phyloP scores from a whole-genome alignment of 83 land plant genomes.

The Picea abies region DNA sequence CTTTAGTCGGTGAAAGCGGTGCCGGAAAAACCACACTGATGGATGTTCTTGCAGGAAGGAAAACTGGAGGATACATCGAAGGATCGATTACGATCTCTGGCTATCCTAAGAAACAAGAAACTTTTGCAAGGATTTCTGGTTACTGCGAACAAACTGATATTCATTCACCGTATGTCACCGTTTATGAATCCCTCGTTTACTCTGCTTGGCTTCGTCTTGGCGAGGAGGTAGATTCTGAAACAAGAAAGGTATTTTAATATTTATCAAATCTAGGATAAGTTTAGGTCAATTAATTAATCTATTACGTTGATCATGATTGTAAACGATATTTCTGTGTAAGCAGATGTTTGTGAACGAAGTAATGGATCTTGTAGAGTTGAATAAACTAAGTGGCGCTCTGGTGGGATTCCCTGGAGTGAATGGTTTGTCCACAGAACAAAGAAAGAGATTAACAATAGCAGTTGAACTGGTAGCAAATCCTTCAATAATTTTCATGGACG shows the following conservation, averaged over 20 bases:
- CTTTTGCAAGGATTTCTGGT: slow-evolving; percentile 15
- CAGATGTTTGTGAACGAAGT: background rate
- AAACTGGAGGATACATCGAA: slow-evolving; percentile 17
- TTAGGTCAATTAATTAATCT: too few relatives aligned
- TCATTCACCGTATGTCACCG: background rate
- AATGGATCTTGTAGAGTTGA: background rate
- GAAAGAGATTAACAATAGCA: background rate
- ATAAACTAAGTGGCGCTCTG: background rate
- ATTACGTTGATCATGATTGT: too few relatives aligned
- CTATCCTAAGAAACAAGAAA: slow-evolving; percentile 10
- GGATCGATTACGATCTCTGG: slow-evolving; percentile 4
- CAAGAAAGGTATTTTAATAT: too few relatives aligned
- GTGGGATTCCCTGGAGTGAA: background rate
- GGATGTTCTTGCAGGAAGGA: slow-evolving; percentile 42
- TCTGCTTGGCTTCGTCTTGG: background rate
- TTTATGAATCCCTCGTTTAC: background rate
- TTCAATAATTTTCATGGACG: too few relatives aligned
- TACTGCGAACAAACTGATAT: slow-evolving; percentile 10
- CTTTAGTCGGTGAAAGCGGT: background rate
- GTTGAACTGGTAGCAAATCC: background rate
- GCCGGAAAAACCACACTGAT: slow-evolving; percentile 25
- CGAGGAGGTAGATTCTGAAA: too few relatives aligned
- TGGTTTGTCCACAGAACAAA: background rate
- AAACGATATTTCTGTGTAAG: background rate
- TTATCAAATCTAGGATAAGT: too few relatives aligned